Conservation (phyloP, 2,329 filamentous ascomycete genomes). For the Corinectria fuckeliana region DNA sequence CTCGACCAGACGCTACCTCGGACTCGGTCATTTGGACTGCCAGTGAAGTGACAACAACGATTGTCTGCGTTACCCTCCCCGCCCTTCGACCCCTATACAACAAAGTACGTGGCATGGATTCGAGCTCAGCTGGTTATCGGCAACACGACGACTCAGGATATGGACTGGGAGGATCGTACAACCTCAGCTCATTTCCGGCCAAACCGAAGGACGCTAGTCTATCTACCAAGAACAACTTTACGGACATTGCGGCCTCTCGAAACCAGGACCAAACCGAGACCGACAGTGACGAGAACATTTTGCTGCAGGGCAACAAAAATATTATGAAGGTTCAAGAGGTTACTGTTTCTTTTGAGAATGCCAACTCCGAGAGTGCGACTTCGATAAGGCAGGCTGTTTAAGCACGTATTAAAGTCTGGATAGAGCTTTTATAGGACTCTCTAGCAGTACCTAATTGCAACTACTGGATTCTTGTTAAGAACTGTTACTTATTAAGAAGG, state of each 20-base stretch:
- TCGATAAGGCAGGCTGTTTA: too few relatives aligned
- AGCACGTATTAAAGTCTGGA: constrained; percentile 16
- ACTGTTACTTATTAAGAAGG: too few relatives aligned
- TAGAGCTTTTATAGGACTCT: too few relatives aligned
- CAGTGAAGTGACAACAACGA: constrained; percentile 22
- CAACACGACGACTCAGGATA: constrained; percentile 24
- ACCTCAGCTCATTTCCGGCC: constrained; percentile 8
- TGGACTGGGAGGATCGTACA: constrained; percentile 4
- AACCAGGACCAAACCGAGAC: constrained; percentile 7
- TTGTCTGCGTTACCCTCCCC: constrained; percentile 19
- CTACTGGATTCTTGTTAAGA: too few relatives aligned
- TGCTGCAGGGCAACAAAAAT: constrained; percentile 13
- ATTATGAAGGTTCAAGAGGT: constrained; percentile 24
- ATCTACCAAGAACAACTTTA: constrained; percentile 10
- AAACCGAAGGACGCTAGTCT: constrained; percentile 12
- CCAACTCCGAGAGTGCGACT: too few relatives aligned
- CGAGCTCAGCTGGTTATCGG: constrained; percentile 22
- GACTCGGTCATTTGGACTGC: constrained; percentile 25
- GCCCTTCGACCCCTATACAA: constrained; percentile 17
- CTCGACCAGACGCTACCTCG: constrained; percentile 10
- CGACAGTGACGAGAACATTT: constrained; percentile 24
- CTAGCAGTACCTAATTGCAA: too few relatives aligned
- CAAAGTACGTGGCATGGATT: constrained; percentile 20
- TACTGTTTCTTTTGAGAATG: constrained; percentile 16
- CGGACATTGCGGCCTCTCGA: constrained; percentile 5